phyloP scores from a whole-genome alignment of 2,329 filamentous ascomycete species.

The Saccharata proteae region DNA sequence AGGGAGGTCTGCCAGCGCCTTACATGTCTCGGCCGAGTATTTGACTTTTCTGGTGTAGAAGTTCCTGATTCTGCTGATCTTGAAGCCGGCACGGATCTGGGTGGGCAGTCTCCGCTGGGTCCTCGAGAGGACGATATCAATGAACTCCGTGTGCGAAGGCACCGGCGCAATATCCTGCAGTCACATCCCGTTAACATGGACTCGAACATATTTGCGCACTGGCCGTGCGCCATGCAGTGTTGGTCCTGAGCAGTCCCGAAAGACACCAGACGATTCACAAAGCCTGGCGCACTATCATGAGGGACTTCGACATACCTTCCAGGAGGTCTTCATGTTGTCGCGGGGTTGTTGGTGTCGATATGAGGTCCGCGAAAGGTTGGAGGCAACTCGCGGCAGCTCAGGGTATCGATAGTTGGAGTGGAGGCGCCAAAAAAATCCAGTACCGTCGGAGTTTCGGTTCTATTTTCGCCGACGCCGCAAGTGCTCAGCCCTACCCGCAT shows the following conservation, averaged over 20 bases:
- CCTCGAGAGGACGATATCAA: slow-evolving; percentile 91
- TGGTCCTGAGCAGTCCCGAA: neutral
- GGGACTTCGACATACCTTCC: slow-evolving; percentile 1
- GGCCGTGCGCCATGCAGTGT: neutral
- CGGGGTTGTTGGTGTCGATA: slow-evolving; percentile 1
- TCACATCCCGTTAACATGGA: slow-evolving; percentile 39
- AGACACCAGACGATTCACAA: neutral
- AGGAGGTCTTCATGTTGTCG: slow-evolving; percentile 22
- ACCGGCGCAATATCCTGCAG: slow-evolving; percentile 78
- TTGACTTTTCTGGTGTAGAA: slow-evolving; percentile 99
- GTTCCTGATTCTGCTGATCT: slow-evolving; percentile 79
- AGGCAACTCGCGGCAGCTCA: slow-evolving; percentile 1
- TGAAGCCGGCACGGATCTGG: slow-evolving; percentile 90
- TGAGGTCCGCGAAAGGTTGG: slow-evolving; percentile 1
- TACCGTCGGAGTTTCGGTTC: slow-evolving; percentile 5
- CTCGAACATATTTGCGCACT: neutral
- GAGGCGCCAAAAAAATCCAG: neutral
- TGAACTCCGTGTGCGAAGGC: slow-evolving; percentile 86
- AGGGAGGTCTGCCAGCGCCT: no score
- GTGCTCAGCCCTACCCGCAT: neutral
- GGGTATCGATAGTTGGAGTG: slow-evolving; percentile 8
- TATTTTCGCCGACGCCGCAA: neutral
- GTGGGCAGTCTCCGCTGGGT: slow-evolving; percentile 79
- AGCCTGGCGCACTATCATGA: neutral
- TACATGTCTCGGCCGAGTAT: slow-evolving; percentile 94